phyloP scores from a whole-genome alignment of 2,329 filamentous ascomycete genomes.

The Penicillium sp. region DNA sequence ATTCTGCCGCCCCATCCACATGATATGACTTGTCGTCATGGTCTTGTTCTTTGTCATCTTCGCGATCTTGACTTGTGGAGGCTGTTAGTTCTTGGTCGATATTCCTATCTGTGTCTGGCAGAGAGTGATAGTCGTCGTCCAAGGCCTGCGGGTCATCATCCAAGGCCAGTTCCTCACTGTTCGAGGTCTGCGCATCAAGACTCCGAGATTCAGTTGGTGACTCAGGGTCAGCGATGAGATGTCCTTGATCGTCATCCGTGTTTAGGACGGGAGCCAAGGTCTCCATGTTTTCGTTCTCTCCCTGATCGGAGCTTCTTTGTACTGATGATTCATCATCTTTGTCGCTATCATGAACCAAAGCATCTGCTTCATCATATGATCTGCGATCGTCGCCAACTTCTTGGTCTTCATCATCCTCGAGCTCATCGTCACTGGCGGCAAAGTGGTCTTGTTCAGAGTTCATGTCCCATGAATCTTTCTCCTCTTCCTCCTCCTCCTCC shows the following conservation, averaged over 20 bases:
- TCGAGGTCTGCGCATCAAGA: too few relatives aligned
- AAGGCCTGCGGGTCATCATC: background rate
- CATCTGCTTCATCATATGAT: conserved; percentile 1
- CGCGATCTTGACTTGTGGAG: background rate
- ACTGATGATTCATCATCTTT: conserved; percentile 17
- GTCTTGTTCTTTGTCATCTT: background rate
- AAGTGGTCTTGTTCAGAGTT: background rate
- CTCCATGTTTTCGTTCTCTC: background rate
- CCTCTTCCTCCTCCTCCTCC: background rate
- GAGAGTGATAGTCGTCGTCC: background rate
- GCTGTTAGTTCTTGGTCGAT: background rate
- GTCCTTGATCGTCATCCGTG: background rate
- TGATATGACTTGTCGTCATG: background rate
- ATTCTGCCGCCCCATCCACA: background rate
- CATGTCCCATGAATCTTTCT: background rate
- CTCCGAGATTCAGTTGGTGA: background rate
- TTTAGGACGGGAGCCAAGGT: background rate
- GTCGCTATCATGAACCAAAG: conserved; percentile 19
- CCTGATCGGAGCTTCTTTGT: background rate
- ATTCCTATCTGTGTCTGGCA: background rate
- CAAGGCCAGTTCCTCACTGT: background rate
- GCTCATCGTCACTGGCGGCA: background rate
- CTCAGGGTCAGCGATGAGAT: background rate
- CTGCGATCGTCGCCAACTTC: background rate
- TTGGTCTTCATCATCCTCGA: background rate